Percentiles rank a stretch among this genome's conserved stretches.
Evolutionary conservation across 73 alveolate species (phyloP).

Genomic region (Paramecium octaurelia): DNA sequence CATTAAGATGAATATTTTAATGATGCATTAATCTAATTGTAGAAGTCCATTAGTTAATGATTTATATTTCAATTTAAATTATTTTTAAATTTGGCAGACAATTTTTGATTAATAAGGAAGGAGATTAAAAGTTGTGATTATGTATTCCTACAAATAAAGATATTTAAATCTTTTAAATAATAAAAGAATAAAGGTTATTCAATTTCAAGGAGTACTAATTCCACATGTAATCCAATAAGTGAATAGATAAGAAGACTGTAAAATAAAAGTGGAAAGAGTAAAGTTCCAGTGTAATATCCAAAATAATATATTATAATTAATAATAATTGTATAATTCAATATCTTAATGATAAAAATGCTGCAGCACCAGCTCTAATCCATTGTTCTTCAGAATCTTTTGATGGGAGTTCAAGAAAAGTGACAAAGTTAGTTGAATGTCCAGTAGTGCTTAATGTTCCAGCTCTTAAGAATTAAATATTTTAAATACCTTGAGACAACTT

Average conservation of each 20-base stretch:
- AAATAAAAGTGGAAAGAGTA: too few species aligned
- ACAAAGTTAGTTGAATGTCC: constrained; percentile 98
- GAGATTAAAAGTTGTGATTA: neutral
- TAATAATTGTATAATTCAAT: neutral
- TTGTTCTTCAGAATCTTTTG: constrained; percentile 86
- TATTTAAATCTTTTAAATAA: neutral
- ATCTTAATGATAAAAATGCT: constrained; percentile 81
- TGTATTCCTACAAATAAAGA: neutral
- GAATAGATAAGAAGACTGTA: too few species aligned
- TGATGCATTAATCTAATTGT: neutral
- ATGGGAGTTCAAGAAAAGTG: constrained; percentile 89
- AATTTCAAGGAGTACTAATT: too few species aligned
- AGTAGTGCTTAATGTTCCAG: constrained; percentile 92
- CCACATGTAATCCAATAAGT: too few species aligned
- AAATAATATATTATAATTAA: too few species aligned
- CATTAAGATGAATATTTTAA: neutral
- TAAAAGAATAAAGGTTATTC: too few species aligned
- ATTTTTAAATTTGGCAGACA: neutral
- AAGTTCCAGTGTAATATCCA: too few species aligned
- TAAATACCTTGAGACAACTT: neutral
- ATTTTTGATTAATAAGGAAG: neutral
- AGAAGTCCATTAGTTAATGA: neutral
- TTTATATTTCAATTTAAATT: neutral
- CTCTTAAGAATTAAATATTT: neutral
- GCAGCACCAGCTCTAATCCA: constrained; percentile 99